These are phyloP conservation scores for Acacia confusa DNA, from an alignment of 306 rosid species.

Conservation along the genomic window DNA sequence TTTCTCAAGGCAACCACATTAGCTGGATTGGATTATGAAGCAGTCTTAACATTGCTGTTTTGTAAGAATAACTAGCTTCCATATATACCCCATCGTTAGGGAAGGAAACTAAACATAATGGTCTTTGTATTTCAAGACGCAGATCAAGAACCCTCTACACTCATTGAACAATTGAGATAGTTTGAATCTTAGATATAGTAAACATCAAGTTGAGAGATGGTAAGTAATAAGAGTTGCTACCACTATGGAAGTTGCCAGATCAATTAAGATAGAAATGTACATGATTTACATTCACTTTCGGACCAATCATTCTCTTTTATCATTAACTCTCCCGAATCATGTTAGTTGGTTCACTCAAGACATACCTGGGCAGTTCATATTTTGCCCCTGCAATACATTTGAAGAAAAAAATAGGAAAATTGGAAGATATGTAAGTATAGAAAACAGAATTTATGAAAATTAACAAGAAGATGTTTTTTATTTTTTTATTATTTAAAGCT, in stretches of 20 bases:
- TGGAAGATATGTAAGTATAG: slow-evolving; percentile 13
- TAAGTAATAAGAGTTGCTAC: slow-evolving; percentile 39
- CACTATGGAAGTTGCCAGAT: slow-evolving; percentile 52
- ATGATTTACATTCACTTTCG: slow-evolving; percentile 69
- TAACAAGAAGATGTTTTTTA: neutral
- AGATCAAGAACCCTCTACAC: neutral
- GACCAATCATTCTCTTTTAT: slow-evolving; percentile 32
- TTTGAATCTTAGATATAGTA: slow-evolving; percentile 31
- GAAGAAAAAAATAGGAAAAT: slow-evolving; percentile 21
- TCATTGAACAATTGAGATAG: slow-evolving; percentile 13
- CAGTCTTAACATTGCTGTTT: neutral
- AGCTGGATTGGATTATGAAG: neutral
- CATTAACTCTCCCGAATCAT: slow-evolving; percentile 67
- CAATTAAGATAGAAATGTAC: slow-evolving; percentile 68
- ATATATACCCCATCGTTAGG: neutral
- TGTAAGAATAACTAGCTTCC: neutral
- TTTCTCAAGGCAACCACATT: neutral
- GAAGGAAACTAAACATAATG: slow-evolving; percentile 8
- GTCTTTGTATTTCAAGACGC: slow-evolving; percentile 23
- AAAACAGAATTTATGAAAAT: neutral
- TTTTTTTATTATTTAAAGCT: neutral
- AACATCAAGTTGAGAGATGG: slow-evolving; percentile 37
- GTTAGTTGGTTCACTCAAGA: slow-evolving; percentile 98
- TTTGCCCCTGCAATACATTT: slow-evolving; percentile 73
- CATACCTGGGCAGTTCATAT: slow-evolving; percentile 95